A percentile compares a stretch with the other conserved stretches of the same genome.
phyloP scores from a whole-genome alignment of 2,329 filamentous ascomycete species.

The Cladorrhinum sp. region DNA sequence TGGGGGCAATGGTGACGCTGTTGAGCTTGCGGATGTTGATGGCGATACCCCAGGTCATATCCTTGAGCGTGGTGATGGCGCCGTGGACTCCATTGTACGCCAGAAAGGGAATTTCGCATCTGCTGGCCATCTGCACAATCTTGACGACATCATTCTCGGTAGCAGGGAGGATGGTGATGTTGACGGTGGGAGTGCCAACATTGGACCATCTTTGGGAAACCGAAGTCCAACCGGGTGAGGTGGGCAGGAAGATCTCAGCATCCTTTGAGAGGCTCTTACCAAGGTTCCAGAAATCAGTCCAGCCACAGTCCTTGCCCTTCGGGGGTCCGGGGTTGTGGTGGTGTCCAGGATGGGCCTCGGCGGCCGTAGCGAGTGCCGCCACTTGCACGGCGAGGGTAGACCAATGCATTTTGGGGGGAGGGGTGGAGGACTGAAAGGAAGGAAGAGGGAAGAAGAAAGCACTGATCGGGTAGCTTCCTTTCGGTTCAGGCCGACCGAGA shows the following conservation, averaged over 20 bases:
- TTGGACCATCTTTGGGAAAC: constrained; percentile 46
- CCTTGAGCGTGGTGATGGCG: constrained; percentile 45
- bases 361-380: not conserved
- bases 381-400: not conserved
- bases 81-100: constrained; percentile 53
- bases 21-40: constrained; percentile 47
- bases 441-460: not conserved
- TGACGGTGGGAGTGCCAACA: constrained; percentile 41
- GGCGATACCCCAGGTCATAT: constrained; percentile 48
- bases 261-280: constrained; percentile 34
- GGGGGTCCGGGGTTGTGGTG: not conserved
- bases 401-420: not conserved
- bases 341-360: not conserved
- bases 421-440: not conserved
- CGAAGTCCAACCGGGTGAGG: constrained; percentile 37
- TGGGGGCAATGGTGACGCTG: constrained; percentile 39
- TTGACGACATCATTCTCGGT: constrained; percentile 48
- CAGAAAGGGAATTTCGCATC: constrained; percentile 47
- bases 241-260: constrained; percentile 43
- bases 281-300: constrained; percentile 24
- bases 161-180: constrained; percentile 46
- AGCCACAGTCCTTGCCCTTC: not conserved
- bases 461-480: not conserved
- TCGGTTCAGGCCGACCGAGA: not conserved
- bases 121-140: constrained; percentile 49